These are phyloP conservation scores for Tetrahymena malaccensis DNA, from an alignment of 73 alveolate genomes.

Conservation along the genomic window DNA sequence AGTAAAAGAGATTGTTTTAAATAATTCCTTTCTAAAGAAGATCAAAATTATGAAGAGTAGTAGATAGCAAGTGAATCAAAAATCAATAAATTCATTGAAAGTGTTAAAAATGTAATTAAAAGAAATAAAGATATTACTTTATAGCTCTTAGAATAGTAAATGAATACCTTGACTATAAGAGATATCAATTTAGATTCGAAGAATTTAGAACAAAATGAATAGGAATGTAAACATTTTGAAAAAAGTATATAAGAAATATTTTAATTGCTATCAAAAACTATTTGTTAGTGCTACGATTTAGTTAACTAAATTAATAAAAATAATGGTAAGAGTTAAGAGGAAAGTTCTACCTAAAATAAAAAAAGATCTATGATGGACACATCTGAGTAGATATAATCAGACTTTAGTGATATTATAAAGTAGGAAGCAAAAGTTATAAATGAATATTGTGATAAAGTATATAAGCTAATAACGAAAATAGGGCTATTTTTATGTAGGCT, in stretches of 20 bases:
- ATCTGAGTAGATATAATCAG: background rate
- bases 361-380: background rate
- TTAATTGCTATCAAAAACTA: background rate
- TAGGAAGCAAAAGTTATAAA: background rate
- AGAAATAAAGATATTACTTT: background rate
- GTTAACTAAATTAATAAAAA: background rate
- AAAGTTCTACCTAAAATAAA: background rate
- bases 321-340: background rate
- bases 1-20: background rate
- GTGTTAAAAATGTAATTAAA: background rate
- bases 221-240: background rate
- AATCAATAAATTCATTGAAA: background rate
- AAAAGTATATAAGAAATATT: background rate
- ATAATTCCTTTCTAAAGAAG: background rate
- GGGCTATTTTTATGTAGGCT: background rate
- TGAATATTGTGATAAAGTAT: background rate
- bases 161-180: background rate
- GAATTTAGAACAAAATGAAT: background rate
- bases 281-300: background rate
- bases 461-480: background rate
- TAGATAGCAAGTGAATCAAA: background rate
- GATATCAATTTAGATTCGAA: background rate
- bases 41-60: background rate
- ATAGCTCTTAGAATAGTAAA: background rate
- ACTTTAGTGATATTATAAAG: background rate